Base-by-base conservation (phyloP, 352 stramenopile species). In the Vaucheria bursata region DNA sequence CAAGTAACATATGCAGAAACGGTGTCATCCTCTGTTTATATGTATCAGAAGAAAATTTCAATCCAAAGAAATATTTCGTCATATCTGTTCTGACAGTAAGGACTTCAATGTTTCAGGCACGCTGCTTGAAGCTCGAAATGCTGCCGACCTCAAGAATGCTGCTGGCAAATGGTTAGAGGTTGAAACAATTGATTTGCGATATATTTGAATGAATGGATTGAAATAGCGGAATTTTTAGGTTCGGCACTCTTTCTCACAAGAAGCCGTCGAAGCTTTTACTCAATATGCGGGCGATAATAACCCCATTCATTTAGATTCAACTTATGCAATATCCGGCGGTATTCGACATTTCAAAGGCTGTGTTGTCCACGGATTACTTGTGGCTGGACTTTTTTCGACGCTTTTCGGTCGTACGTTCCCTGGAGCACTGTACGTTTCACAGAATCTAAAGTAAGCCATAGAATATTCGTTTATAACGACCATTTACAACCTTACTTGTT, bases 361-460 rank as follows among this genome's bases (percentile, higher is more conserved):
- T 33, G 72, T 81, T n/a, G 76, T 81, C 2, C 76, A 81, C 36
- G 76, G 76, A 12, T 72, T 81, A 0, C 69, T 81, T 39, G 76
- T 81, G 65, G 49, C 76, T 5, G 76, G 76, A 37, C 71, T 81
- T 32, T 81, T 81, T 40, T 81, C 76, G 53, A 77, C 68, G 1
- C 49, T 71, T 25, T 81, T 81, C 52, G 76, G 76, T 1, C 69
- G 76, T 38, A 52, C 76, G 32, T 78, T 81, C n/a, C 34, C 76
- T 5, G 76, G 76, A 1, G 76, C 76, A 36, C 67, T 81, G 12
- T 81, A 81, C 52, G 70, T 81, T n/a, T 77, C 76, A 1, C 76
- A 81, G 50, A 36, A 68, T 7, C 71, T 81, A 29, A 79, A 53
- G 75, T 80, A 18, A 32, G 40, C 25, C n/a, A n/a, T n/a, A n/a